Percentiles rank a stretch among this genome's conserved stretches.
These are phyloP conservation scores for Nitzschia sp. DNA, from an alignment of 108 stramenopile species.

Conservation along the genomic window DNA sequence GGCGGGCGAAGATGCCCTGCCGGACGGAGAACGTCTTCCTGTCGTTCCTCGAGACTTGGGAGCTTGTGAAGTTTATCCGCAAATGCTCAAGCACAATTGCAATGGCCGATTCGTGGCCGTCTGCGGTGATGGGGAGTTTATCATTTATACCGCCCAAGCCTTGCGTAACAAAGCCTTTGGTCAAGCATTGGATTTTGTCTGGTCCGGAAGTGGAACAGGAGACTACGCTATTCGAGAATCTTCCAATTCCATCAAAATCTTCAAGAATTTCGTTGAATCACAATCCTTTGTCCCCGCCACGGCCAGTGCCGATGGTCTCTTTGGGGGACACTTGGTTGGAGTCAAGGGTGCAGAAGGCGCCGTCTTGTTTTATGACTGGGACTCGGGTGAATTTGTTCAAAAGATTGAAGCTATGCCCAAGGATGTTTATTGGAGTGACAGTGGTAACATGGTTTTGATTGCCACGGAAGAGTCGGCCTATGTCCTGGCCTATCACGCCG, in stretches of 20 bases:
- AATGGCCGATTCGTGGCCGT: slow-evolving; percentile 98
- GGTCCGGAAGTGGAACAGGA: slow-evolving; percentile 94
- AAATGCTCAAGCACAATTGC: slow-evolving; percentile 95
- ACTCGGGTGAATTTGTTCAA: slow-evolving; percentile 89
- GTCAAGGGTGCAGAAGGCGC: slow-evolving; percentile 92
- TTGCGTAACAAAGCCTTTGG: slow-evolving; percentile 98
- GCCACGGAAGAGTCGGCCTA: slow-evolving; percentile 92
- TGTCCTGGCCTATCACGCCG: slow-evolving; percentile 88
- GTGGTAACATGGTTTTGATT: slow-evolving; percentile 91
- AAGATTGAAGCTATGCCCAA: slow-evolving; percentile 95
- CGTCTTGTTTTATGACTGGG: slow-evolving; percentile 97
- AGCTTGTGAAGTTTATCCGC: slow-evolving; percentile 95
- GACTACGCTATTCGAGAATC: slow-evolving; percentile 98
- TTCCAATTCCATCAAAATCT: slow-evolving; percentile 89
- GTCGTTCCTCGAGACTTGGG: slow-evolving; percentile 91
- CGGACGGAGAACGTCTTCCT: slow-evolving; percentile 87
- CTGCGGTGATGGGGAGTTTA: slow-evolving; percentile 99
- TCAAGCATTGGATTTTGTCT: slow-evolving; percentile 96
- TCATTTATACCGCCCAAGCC: slow-evolving; percentile 98
- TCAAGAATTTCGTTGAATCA: slow-evolving; percentile 94
- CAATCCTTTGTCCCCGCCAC: slow-evolving; percentile 87
- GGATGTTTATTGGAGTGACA: slow-evolving; percentile 97
- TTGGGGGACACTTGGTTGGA: slow-evolving; percentile 93
- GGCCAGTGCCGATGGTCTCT: slow-evolving; percentile 92
- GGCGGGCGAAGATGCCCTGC: slow-evolving; percentile 73